These are phyloP conservation scores for Hypholoma fasciculare DNA, from an alignment of 768 basidiomycete species.

Conservation along the genomic window DNA sequence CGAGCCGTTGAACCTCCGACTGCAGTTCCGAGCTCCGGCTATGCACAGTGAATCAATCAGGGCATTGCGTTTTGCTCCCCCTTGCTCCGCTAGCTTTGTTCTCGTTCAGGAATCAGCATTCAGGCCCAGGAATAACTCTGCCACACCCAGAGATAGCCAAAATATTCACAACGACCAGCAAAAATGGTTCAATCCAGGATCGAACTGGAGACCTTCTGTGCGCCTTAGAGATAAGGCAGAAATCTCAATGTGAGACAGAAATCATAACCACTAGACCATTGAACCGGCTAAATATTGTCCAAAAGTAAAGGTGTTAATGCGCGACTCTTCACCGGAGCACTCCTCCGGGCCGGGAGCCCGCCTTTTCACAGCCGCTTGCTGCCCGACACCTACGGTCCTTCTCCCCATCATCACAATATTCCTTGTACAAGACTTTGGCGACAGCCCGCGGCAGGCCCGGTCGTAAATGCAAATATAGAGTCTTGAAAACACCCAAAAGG, in stretches of 20 bases:
- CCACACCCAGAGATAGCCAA: not conserved
- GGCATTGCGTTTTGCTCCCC: too few species aligned
- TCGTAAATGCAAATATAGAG: too few species aligned
- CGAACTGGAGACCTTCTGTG: conserved; percentile 8
- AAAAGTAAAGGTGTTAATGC: not conserved
- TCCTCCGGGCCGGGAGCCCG: not conserved
- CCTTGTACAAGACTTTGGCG: not conserved
- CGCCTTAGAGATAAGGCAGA: not conserved
- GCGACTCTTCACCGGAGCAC: not conserved
- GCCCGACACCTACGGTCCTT: not conserved
- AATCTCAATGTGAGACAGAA: conserved; percentile 5
- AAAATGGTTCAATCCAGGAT: conserved; percentile 8
- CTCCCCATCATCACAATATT: not conserved
- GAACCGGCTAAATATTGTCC: not conserved
- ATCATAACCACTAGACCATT: conserved; percentile 10
- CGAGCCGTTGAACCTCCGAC: too few species aligned
- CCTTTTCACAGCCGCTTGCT: too few species aligned
- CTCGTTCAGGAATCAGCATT: too few species aligned
- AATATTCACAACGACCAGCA: not conserved
- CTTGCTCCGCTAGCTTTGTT: too few species aligned
- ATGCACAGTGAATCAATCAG: too few species aligned
- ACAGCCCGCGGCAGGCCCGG: not conserved
- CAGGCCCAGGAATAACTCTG: too few species aligned
- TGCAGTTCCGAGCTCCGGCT: too few species aligned
- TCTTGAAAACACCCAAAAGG: too few species aligned